These are phyloP conservation scores for Dissophora ornata DNA, from an alignment of 192 early-diverging fungal genomes.

Conservation along the genomic window DNA sequence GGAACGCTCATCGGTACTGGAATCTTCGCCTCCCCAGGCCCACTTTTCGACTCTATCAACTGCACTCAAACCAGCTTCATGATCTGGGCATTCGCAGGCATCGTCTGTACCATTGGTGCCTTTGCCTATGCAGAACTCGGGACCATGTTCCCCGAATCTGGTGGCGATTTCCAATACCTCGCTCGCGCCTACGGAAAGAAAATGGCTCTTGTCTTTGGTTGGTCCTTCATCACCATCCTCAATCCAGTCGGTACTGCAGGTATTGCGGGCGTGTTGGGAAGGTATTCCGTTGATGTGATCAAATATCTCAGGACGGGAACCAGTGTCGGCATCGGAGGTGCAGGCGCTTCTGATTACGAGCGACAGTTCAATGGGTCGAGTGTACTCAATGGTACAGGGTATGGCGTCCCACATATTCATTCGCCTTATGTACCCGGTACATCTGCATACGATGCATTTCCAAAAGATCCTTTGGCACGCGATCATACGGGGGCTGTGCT, in stretches of 20 bases:
- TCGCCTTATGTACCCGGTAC: conserved; percentile 30
- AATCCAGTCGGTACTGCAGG: conserved; percentile 63
- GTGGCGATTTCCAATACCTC: conserved; percentile 72
- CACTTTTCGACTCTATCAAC: conserved; percentile 55
- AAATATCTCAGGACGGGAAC: conserved; percentile 35
- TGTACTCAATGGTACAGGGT: conserved; percentile 8
- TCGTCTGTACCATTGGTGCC: conserved; percentile 45
- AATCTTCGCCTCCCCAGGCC: conserved; percentile 74
- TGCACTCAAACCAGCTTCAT: conserved; percentile 50
- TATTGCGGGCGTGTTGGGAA: conserved; percentile 51
- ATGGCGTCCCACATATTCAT: background rate
- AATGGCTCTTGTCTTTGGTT: conserved; percentile 65
- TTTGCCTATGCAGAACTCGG: conserved; percentile 57
- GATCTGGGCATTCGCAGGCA: conserved; percentile 51
- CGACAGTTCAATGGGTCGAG: background rate
- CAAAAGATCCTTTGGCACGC: conserved; percentile 4
- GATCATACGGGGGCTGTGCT: background rate
- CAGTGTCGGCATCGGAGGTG: conserved; percentile 14
- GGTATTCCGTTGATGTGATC: conserved; percentile 45
- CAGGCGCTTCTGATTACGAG: background rate
- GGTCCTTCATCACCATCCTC: conserved; percentile 64
- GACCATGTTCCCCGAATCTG: conserved; percentile 53
- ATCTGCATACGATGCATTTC: conserved; percentile 16
- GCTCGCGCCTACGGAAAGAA: conserved; percentile 65
- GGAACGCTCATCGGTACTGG: conserved; percentile 65